Evolutionary conservation across 2,329 filamentous ascomycete species (phyloP).

Genomic region (Xylaria sp.): DNA sequence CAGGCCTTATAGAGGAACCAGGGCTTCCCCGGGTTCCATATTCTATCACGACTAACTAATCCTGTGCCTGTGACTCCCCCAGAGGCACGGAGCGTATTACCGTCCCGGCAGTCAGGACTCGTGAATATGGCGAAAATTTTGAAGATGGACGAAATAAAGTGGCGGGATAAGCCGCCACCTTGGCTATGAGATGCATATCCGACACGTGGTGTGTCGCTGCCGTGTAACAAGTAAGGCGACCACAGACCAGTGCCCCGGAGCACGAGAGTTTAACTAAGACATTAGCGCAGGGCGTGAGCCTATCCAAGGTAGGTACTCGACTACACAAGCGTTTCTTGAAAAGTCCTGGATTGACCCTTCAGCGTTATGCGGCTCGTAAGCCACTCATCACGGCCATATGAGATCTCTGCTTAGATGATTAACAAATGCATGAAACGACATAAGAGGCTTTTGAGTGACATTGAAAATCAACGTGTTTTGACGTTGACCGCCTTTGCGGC

Average conservation of each 20-base stretch:
- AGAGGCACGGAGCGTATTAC: slow-evolving; percentile 6
- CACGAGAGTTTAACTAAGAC: not conserved
- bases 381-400: slow-evolving; percentile 20
- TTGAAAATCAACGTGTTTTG: not conserved
- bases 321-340: not conserved
- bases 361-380: slow-evolving; percentile 20
- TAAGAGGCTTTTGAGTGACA: not conserved
- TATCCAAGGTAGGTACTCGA: too few relatives aligned
- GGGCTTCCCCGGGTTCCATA: slow-evolving; percentile 18
- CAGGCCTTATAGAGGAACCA: not conserved
- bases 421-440: not conserved
- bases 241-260: slow-evolving; percentile 18
- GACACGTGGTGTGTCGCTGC: slow-evolving; percentile 34
- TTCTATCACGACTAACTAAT: not conserved
- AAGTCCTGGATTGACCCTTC: slow-evolving; percentile 9
- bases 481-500: slow-evolving; percentile 21
- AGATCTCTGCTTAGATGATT: slow-evolving; percentile 16
- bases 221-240: slow-evolving; percentile 28
- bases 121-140: slow-evolving; percentile 13
- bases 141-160: slow-evolving; percentile 18
- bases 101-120: slow-evolving; percentile 24
- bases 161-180: slow-evolving; percentile 29
- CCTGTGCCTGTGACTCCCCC: not conserved
- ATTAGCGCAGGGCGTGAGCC: slow-evolving; percentile 22
- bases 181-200: slow-evolving; percentile 25